These are phyloP conservation scores for Suhomyces guaymorum DNA, from an alignment of 1,139 yeast species.

Conservation along the genomic window DNA sequence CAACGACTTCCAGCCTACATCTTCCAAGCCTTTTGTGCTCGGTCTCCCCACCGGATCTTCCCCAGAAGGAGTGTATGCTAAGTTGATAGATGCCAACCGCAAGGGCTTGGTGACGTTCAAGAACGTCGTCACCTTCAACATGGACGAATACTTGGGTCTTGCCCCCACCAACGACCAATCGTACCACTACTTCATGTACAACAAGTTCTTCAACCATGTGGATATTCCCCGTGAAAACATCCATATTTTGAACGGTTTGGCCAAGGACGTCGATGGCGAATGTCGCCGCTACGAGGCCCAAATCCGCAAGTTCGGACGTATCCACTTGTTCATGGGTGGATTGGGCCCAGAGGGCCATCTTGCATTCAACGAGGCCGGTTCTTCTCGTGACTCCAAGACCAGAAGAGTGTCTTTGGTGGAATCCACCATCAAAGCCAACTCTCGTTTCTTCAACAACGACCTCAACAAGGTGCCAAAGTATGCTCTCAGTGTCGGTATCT, in stretches of 20 bases:
- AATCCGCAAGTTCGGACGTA: constrained; percentile 52
- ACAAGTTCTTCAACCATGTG: constrained; percentile 59
- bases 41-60: constrained; percentile 71
- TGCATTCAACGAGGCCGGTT: constrained; percentile 65
- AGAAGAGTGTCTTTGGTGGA: constrained; percentile 52
- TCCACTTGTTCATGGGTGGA: constrained; percentile 61
- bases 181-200: constrained; percentile 61
- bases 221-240: constrained; percentile 58
- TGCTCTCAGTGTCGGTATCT: constrained; percentile 62
- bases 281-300: constrained; percentile 53
- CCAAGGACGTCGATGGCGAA: constrained; percentile 48
- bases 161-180: constrained; percentile 53
- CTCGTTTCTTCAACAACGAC: constrained; percentile 54
- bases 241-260: constrained; percentile 56
- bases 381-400: constrained; percentile 47
- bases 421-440: constrained; percentile 57
- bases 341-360: constrained; percentile 67
- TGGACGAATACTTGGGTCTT: constrained; percentile 62
- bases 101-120: constrained; percentile 48
- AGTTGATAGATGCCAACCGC: constrained; percentile 48
- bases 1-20: constrained; percentile 48
- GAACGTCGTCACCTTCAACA: constrained; percentile 61
- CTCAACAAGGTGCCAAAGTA: constrained; percentile 50
- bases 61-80: constrained; percentile 58
- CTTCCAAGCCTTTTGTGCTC: constrained; percentile 53